These are phyloP conservation scores for Stemphylium vesicarium DNA, from an alignment of 2,329 filamentous ascomycete species.

Conservation along the genomic window DNA sequence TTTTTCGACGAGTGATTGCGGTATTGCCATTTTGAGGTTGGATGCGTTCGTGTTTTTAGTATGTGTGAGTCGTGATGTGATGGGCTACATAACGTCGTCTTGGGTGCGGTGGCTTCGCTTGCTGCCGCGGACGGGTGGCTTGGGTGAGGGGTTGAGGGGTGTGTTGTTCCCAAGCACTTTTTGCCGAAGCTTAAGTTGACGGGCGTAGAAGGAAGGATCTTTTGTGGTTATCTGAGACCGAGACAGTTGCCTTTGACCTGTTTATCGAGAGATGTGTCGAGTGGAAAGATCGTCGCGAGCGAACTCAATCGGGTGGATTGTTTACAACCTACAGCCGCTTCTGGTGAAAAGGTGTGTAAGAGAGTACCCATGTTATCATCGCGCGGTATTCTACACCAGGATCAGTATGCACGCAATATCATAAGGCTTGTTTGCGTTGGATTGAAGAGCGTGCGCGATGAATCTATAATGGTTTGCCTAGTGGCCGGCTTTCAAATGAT, in stretches of 20 bases:
- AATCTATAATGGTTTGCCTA: no score
- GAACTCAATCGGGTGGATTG: no score
- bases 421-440: no score
- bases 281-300: no score
- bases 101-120: slow-evolving; percentile 5
- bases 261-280: not conserved
- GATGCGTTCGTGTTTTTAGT: no score
- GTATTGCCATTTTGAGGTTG: slow-evolving; percentile 42
- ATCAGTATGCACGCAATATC: no score
- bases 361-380: no score
- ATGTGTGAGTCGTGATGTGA: not conserved
- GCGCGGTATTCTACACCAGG: no score
- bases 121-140: slow-evolving; percentile 4
- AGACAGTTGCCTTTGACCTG: not conserved
- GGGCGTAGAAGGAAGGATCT: not conserved
- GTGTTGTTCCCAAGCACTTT: not conserved
- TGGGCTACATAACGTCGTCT: not conserved
- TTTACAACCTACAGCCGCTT: no score
- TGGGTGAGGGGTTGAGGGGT: slow-evolving; percentile 8
- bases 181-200: slow-evolving; percentile 1
- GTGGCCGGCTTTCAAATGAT: no score
- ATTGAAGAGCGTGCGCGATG: no score
- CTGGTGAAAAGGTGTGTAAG: no score
- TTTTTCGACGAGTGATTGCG: slow-evolving; percentile 58
- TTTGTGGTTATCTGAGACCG: not conserved